phyloP scores from a whole-genome alignment of 345 rosid species.

The Gossypium arboreum region DNA sequence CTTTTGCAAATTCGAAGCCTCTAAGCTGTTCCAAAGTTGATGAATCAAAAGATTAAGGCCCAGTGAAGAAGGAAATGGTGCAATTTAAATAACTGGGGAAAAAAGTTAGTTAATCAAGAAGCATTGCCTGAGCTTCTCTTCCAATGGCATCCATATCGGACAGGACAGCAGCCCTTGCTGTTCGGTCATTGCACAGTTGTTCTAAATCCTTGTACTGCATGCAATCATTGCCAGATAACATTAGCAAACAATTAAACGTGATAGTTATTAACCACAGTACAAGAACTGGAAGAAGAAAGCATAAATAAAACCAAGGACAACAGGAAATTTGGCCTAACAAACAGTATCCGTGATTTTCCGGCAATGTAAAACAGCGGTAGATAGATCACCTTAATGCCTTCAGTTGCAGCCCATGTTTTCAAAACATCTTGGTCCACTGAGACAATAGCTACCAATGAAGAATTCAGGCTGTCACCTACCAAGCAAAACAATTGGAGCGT shows the following conservation, averaged over 20 bases:
- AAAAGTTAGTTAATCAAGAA: conserved; percentile 2
- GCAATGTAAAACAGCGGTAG: not conserved
- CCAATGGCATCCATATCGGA: conserved; percentile 80
- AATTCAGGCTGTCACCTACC: conserved; percentile 91
- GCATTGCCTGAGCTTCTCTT: conserved; percentile 76
- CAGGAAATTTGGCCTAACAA: not conserved
- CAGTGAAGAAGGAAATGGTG: not conserved
- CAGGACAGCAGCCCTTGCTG: conserved; percentile 63
- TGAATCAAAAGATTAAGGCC: not conserved
- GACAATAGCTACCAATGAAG: conserved; percentile 78
- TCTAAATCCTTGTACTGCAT: conserved; percentile 53
- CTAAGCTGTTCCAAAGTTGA: conserved; percentile 45
- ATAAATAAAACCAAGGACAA: too few species aligned
- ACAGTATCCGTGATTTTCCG: not conserved
- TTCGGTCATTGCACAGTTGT: conserved; percentile 72
- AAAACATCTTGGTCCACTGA: conserved; percentile 77
- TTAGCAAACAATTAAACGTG: not conserved
- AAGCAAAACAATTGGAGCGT: conserved; percentile 15
- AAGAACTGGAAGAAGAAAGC: too few species aligned
- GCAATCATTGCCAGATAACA: not conserved
- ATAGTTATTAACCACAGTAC: not conserved
- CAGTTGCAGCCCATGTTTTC: conserved; percentile 77
- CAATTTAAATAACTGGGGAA: not conserved
- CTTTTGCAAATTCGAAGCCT: conserved; percentile 93
- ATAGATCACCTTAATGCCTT: conserved; percentile 68